Base-by-base conservation (phyloP, 164 flowering plant species). In the Chloranthus sessilifolius region DNA sequence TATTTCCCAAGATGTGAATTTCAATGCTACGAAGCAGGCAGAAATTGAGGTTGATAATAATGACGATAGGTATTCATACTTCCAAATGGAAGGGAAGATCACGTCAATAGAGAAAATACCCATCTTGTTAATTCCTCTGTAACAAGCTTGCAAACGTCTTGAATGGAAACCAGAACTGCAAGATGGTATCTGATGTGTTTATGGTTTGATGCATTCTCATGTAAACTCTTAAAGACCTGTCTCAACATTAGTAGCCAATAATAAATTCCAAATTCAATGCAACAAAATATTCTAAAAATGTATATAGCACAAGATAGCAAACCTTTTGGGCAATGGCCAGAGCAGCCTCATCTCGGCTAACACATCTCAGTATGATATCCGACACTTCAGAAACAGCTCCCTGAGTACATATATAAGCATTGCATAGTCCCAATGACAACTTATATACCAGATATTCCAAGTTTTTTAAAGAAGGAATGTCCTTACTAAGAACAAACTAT, bases 311-410 rank as follows among this genome's bases (percentile, higher is more conserved):
- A 20, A 44, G n/a, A 26, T 4, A 66, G 11, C 43, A 51, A 27
- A 88, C 98, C 94, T 85, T 89, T 37, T 83, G 97, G 26, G 99
- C 96, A 35, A 89, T 82, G 62, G 96, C 95, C 70, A 94, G 62
- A 9, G 99, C 88, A 68, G 94, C 90, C 66, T 94, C 97, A 76
- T 94, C 97, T 44, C 96, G 77, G 72, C 90, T 85, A 17, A 76
- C 57, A 66, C 96, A 87, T 64, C 77, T 80, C 15, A 85, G 79
- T 48, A 94, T 78, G 60, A 89, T 85, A 47, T 82, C 85, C 60
- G 96, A 88, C 71, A 94, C 86, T 67, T 87, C 95, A 54, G 81
- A 62, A 58, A 87, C 66, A 36, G 80, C 68, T 25, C 73, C 82
- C 97, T 94, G 68, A 38, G 62, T 38, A 52, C 0, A 57, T 21